Evolutionary conservation across 2,329 filamentous ascomycete species (phyloP), one percentile per base, ranked within the genome.

Genomic region (Apiospora arundinis): DNA sequence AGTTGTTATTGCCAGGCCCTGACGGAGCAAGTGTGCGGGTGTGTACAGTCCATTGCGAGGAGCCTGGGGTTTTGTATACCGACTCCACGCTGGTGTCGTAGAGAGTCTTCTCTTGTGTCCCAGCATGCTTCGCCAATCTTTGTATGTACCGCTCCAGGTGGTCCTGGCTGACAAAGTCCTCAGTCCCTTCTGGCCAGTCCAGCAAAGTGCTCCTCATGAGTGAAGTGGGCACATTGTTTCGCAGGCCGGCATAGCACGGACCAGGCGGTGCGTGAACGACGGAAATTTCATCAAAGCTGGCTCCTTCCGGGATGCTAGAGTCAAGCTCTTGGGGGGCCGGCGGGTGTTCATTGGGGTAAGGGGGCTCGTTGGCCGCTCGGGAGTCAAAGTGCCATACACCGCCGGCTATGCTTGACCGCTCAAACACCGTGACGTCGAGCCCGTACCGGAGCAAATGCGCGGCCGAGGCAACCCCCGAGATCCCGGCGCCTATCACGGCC

Each of bases 171-270:
- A 91, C 87, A 72, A 88, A 89, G 21, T 90, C 87, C 2, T 86
- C 85, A 0, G 90, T 92, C 0, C 87, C 88, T 7, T 85, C 79
- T 0, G 90, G 89, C 87, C 91, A 93, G 0, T 76, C 73, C 4
- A 81, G 78, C 1, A 87, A 78, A 11, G 79, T 81, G 71, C 81
- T 85, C 56, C 80, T 78, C 80, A 87, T 82, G 2, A 87, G 75
- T 28, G 79, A 84, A n/a, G 91, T 90, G 0, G 93, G 92, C 4
- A 95, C 92, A 76, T 95, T 96, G 46, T 92, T 94, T 77, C 91
- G 91, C 9, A 95, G 82, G 2, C 87, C 86, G 6, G 80, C 80
- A 71, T 87, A 81, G 87, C 88, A 83, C 85, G 94, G 74, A 89
- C 80, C 32, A 86, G 89, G 42, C 72, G 90, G 78, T 4, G 76